Evolutionary conservation across 2,329 filamentous ascomycete species (phyloP), one percentile per base, ranked within the genome.

Genomic region (Sclerotinia spermophila): DNA sequence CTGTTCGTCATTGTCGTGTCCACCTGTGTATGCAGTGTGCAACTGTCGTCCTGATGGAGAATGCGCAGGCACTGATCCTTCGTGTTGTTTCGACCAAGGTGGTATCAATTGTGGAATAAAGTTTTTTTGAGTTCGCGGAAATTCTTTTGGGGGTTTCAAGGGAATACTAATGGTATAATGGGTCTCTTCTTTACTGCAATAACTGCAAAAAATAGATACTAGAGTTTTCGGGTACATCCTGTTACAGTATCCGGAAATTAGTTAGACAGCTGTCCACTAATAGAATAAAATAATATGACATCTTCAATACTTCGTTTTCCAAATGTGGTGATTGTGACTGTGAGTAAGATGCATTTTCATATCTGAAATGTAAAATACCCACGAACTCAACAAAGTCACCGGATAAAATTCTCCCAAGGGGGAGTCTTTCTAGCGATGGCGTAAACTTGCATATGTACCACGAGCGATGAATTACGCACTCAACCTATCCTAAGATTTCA

Each of bases 181-280:
- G 10, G 58, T 7, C 5, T 40, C 56, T 56, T 21, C 11, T 10
- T 21, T 56, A n/a, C 17, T 44, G n/a, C 38, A 44, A 44, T 61
- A n/a, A 10, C 2, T 44, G 58, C 15, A 61, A 38, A 61, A 6
- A 17, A 21, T 61, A 42, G 38, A 61, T 44, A 44, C 38, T 44
- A 61, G n/a, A 61, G 58, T 44, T 44, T 44, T 61, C 58, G 17
- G 59, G 38, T 61, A 61, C 11, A 44, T 61, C 38, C 59, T 61
- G 59, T 61, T 30, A 44, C 40, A 33, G n/a, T 44, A 42, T 44
- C n/a, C 17, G 5, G 11, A 24, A 44, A 61, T 44, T 61, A 61
- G 38, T 61, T 24, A 30, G 59, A 61, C 17, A 13, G 40, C 27
- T 11, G 8, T 30, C n/a, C 8, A 30, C 59, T 61, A 44, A 44